These are phyloP conservation scores for Lanmaoa pseudosensibilis DNA, from an alignment of 768 basidiomycete genomes.

Conservation along the genomic window DNA sequence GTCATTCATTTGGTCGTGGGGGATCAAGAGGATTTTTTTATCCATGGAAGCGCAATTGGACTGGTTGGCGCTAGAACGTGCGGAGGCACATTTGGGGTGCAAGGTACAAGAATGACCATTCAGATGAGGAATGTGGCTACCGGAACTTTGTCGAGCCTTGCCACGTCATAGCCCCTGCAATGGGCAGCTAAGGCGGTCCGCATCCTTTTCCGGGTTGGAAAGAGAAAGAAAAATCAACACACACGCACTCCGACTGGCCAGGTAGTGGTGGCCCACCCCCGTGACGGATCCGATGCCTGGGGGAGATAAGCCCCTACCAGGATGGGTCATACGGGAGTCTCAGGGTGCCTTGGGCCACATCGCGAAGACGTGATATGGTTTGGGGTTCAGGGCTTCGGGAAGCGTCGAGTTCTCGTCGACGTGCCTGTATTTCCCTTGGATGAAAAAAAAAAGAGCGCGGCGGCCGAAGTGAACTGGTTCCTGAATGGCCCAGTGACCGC, in stretches of 20 bases:
- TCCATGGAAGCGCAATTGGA: neutral
- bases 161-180: neutral
- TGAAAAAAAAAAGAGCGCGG: conserved; percentile 20
- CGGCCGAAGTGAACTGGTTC: conserved; percentile 27
- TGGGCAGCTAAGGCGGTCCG: neutral
- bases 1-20: neutral
- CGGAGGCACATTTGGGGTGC: conserved; percentile 1
- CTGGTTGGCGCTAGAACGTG: conserved; percentile 5
- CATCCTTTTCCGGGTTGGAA: neutral
- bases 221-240: neutral
- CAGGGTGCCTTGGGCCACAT: neutral
- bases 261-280: neutral
- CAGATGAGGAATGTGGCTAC: neutral
- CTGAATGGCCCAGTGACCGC: conserved; percentile 24
- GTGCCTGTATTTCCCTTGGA: conserved; percentile 26
- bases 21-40: neutral
- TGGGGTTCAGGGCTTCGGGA: conserved; percentile 18
- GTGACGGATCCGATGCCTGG: conserved; percentile 11
- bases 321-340: neutral
- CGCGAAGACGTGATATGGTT: conserved; percentile 11
- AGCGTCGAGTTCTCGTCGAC: conserved; percentile 5
- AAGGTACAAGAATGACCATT: neutral
- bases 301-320: conserved; percentile 4
- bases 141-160: neutral
- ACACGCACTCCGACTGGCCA: neutral